Evolutionary conservation across 257 asterid genomes (phyloP).

Genomic region (Penstemon eatonii): DNA sequence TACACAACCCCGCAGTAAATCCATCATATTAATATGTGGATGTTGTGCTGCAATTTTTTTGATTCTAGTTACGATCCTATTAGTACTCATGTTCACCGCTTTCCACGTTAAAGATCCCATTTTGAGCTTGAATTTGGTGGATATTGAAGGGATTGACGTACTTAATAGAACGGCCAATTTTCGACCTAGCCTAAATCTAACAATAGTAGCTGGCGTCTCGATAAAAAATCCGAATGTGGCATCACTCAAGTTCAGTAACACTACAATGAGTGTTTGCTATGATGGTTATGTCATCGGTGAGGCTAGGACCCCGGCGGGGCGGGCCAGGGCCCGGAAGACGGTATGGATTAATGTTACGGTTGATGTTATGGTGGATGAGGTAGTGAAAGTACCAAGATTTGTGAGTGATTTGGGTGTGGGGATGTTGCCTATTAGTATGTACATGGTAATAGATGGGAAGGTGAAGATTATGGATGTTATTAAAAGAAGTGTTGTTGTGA

Average conservation of each 20-base stretch:
- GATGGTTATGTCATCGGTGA: slow-evolving; percentile 40
- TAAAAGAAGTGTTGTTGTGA: slow-evolving; percentile 36
- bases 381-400: slow-evolving; percentile 25
- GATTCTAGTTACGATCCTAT: slow-evolving; percentile 23
- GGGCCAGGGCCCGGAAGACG: slow-evolving; percentile 38
- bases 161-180: slow-evolving; percentile 17
- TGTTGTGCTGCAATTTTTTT: slow-evolving; percentile 39
- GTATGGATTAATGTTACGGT: slow-evolving; percentile 24
- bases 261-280: slow-evolving; percentile 34
- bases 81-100: slow-evolving; percentile 44
- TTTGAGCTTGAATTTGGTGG: slow-evolving; percentile 31
- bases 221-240: slow-evolving; percentile 48
- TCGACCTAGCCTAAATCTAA: slow-evolving; percentile 34
- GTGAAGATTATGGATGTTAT: slow-evolving; percentile 37
- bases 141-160: slow-evolving; percentile 30
- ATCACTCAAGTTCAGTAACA: slow-evolving; percentile 38
- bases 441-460: slow-evolving; percentile 42
- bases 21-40: slow-evolving; percentile 46
- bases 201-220: slow-evolving; percentile 33
- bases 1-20: slow-evolving; percentile 22
- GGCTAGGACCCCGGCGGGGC: slow-evolving; percentile 31
- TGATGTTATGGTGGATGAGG: slow-evolving; percentile 37
- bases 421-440: slow-evolving; percentile 24
- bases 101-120: slow-evolving; percentile 46
- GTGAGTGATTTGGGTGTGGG: slow-evolving; percentile 31